A percentile compares a stretch with the other conserved stretches of the same genome.
Conservation (phyloP, 140 eudicot species). For the Stevia rebaudiana region DNA sequence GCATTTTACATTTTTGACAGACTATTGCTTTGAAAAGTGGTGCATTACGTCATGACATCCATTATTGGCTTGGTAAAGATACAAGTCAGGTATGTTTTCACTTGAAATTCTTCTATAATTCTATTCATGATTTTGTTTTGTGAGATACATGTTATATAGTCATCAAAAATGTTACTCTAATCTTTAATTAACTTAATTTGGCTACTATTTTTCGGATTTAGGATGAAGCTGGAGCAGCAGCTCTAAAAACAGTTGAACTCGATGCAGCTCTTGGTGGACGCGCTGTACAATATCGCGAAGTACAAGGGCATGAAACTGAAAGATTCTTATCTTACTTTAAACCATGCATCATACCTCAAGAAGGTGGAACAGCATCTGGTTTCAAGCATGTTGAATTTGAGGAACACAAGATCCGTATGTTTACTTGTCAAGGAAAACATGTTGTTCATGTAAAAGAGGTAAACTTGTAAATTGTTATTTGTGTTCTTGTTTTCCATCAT, state of each 20-base stretch:
- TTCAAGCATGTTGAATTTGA: conserved; percentile 82
- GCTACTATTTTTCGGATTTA: conserved; percentile 21
- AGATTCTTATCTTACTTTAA: conserved; percentile 91
- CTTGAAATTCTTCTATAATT: not conserved
- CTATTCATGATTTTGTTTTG: not conserved
- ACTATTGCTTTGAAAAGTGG: conserved; percentile 88
- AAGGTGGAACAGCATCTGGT: conserved; percentile 95
- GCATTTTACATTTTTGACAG: conserved; percentile 43
- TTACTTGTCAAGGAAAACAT: conserved; percentile 82
- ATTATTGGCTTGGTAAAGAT: conserved; percentile 97
- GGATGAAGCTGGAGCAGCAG: conserved; percentile 99
- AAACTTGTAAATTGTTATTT: no score
- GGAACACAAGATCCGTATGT: conserved; percentile 69
- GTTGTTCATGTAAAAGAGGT: conserved; percentile 98
- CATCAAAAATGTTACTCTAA: not conserved
- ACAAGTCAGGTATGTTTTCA: conserved; percentile 75
- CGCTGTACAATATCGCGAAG: conserved; percentile 98
- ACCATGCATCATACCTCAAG: conserved; percentile 96
- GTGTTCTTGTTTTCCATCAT: conserved; percentile 13
- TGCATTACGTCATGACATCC: conserved; percentile 81
- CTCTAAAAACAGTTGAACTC: conserved; percentile 84
- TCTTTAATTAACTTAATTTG: not conserved
- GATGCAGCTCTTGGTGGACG: conserved; percentile 99
- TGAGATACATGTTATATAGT: not conserved
- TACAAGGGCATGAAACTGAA: conserved; percentile 96